These are phyloP conservation scores for Fusarium anguioides DNA, from an alignment of 2,329 filamentous ascomycete genomes.

Conservation along the genomic window DNA sequence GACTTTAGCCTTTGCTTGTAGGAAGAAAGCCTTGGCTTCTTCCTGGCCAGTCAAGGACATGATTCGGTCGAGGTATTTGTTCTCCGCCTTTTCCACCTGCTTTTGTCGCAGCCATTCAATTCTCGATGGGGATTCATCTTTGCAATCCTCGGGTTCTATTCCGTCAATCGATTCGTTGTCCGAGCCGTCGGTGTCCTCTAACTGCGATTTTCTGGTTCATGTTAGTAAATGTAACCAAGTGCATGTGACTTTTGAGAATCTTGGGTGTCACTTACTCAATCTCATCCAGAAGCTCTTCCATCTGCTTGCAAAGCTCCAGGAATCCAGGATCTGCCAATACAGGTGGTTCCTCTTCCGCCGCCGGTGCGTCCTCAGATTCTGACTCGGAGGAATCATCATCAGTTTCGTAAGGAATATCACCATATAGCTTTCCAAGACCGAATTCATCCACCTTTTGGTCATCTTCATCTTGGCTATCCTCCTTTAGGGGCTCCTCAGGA, in stretches of 20 bases:
- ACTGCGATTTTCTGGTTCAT: constrained; percentile 27
- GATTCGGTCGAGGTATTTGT: constrained; percentile 66
- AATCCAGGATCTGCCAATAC: constrained; percentile 45
- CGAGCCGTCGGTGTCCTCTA: constrained; percentile 32
- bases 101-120: constrained; percentile 51
- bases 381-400: constrained; percentile 37
- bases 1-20: constrained; percentile 57
- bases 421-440: constrained; percentile 41
- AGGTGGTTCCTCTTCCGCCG: constrained; percentile 34
- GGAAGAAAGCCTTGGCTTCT: constrained; percentile 67
- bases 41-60: constrained; percentile 74
- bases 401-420: constrained; percentile 36
- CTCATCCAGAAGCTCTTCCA: constrained; percentile 47
- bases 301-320: constrained; percentile 41
- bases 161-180: constrained; percentile 47
- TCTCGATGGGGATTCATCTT: constrained; percentile 56
- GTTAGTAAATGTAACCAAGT: constrained; percentile 17
- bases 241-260: too few species aligned
- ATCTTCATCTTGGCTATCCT: constrained; percentile 17
- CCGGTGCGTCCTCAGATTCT: constrained; percentile 33
- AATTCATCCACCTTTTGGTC: constrained; percentile 33
- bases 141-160: constrained; percentile 45
- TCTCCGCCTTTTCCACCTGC: constrained; percentile 61
- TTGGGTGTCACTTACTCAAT: constrained; percentile 43
- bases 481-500: constrained; percentile 5